phyloP scores from a whole-genome alignment of 2,329 filamentous ascomycete species.

The Exophiala calicioides region DNA sequence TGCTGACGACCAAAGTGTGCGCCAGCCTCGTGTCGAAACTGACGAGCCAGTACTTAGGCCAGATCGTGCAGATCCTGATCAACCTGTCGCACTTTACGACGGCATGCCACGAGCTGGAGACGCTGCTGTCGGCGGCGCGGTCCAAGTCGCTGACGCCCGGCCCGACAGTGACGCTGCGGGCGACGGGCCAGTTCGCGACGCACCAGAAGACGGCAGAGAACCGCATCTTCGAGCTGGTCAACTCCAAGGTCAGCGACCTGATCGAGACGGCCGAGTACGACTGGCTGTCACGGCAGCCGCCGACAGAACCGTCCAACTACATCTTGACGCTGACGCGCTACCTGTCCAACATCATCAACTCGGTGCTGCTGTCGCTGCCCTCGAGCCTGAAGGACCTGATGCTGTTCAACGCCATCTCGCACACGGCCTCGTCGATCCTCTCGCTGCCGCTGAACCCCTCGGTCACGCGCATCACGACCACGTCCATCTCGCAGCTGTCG shows the following conservation, averaged over 20 bases:
- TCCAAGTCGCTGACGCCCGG: conserved; percentile 71
- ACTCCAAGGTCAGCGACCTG: conserved; percentile 97
- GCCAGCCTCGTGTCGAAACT: conserved; percentile 83
- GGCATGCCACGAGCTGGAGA: conserved; percentile 86
- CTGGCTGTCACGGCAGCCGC: conserved; percentile 67
- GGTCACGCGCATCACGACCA: conserved; percentile 83
- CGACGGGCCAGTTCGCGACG: conserved; percentile 80
- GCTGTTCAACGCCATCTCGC: conserved; percentile 92
- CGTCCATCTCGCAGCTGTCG: conserved; percentile 77
- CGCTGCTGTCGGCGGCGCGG: conserved; percentile 78
- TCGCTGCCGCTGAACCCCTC: conserved; percentile 74
- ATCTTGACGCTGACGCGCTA: conserved; percentile 94
- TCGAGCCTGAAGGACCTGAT: conserved; percentile 96
- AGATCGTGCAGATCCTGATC: conserved; percentile 97
- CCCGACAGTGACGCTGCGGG: conserved; percentile 50
- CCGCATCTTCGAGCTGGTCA: conserved; percentile 96
- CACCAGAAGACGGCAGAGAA: conserved; percentile 97
- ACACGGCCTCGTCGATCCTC: conserved; percentile 78
- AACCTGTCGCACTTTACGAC: conserved; percentile 97
- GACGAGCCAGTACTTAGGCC: conserved; percentile 88
- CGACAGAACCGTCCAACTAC: conserved; percentile 80
- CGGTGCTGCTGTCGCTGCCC: conserved; percentile 87
- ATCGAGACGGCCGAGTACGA: conserved; percentile 98
- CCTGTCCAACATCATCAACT: conserved; percentile 93
- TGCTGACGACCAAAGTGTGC: conserved; percentile 92